phyloP scores from a whole-genome alignment of 2,329 filamentous ascomycete genomes.

The Bipolaris victoriae region DNA sequence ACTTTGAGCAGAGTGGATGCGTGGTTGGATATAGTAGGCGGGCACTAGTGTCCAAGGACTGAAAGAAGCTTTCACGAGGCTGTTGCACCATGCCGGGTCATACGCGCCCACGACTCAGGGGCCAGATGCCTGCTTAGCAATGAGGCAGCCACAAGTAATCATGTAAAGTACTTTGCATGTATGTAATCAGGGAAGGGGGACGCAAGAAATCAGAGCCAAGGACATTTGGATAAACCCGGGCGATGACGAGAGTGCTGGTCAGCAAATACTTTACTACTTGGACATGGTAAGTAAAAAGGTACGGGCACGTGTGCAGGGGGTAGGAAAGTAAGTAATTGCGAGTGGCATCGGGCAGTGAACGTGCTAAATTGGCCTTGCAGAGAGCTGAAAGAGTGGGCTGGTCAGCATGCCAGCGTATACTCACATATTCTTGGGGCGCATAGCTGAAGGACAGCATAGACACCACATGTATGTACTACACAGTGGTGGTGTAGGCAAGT shows the following conservation, averaged over 20 bases:
- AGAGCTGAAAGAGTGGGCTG: not conserved
- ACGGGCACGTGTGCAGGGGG: not conserved
- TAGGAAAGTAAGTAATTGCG: not conserved
- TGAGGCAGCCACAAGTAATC: too few relatives aligned
- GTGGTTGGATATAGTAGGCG: too few relatives aligned
- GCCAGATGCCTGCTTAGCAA: not conserved
- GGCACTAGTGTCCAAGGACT: not conserved
- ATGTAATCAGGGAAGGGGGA: not conserved
- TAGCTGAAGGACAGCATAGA: too few relatives aligned
- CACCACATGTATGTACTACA: too few relatives aligned
- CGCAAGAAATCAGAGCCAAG: not conserved
- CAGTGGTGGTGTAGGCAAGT: too few relatives aligned
- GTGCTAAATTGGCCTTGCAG: not conserved
- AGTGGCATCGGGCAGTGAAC: not conserved
- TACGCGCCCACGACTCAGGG: not conserved
- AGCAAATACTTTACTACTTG: not conserved
- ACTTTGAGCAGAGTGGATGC: too few relatives aligned
- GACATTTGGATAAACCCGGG: not conserved
- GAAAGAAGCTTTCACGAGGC: not conserved
- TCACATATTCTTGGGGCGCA: too few relatives aligned
- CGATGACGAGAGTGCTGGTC: not conserved
- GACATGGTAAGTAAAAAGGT: not conserved
- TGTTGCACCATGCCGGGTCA: not conserved
- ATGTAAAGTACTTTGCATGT: not conserved
- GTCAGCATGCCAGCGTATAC: not conserved